Conservation (phyloP, 2,329 filamentous ascomycete genomes). For the Sporothrix sp. region DNA sequence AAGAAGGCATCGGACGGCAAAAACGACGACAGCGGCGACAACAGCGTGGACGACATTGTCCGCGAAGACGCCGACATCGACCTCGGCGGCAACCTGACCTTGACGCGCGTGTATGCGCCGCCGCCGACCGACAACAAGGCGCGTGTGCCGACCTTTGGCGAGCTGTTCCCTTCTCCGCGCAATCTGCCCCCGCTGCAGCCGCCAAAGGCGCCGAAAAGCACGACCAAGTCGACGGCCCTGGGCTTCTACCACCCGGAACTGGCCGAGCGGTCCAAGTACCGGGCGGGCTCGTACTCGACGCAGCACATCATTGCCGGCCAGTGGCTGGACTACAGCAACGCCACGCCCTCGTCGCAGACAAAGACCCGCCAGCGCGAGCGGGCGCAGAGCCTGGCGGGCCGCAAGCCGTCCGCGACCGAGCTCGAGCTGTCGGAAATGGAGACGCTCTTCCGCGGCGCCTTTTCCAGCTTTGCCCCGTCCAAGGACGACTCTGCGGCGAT, state of each 20-base stretch:
- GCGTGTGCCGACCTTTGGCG: constrained; percentile 56
- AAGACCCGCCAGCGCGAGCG: constrained; percentile 61
- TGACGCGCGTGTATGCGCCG: constrained; percentile 53
- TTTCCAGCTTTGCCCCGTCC: constrained; percentile 69
- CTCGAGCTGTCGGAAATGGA: constrained; percentile 59
- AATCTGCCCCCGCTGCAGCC: constrained; percentile 56
- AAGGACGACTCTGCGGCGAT: constrained; percentile 64
- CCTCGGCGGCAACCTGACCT: constrained; percentile 41
- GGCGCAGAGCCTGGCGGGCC: constrained; percentile 55
- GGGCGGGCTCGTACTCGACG: constrained; percentile 52
- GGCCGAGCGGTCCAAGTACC: constrained; percentile 44
- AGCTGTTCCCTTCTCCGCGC: constrained; percentile 61
- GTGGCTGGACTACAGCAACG: constrained; percentile 62
- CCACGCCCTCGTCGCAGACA: constrained; percentile 43
- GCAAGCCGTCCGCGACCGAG: constrained; percentile 46
- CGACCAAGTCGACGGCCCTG: constrained; percentile 47
- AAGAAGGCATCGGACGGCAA: too few relatives aligned
- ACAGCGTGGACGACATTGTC: constrained; percentile 47
- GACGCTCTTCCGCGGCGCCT: constrained; percentile 63
- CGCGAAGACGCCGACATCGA: constrained; percentile 15
- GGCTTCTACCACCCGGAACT: constrained; percentile 30
- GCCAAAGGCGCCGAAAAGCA: constrained; percentile 61
- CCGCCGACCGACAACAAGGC: constrained; percentile 36
- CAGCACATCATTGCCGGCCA: constrained; percentile 56
- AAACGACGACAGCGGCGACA: constrained; percentile 18